Evolutionary conservation across 441 rosid genomes (phyloP).

Genomic region (Erodium texanum): DNA sequence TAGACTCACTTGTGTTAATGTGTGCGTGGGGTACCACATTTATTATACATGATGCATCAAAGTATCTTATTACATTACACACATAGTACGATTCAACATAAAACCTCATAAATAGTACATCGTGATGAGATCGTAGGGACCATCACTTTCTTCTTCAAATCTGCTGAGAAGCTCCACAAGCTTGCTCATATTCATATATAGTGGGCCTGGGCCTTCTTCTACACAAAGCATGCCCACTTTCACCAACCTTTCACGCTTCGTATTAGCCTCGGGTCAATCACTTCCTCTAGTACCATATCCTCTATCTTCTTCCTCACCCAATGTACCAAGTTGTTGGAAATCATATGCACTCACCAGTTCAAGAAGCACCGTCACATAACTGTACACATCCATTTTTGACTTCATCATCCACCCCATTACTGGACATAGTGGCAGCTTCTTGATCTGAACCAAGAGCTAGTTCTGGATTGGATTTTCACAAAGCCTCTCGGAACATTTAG

Average conservation of each 20-base stretch:
- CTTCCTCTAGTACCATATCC: slow-evolving; percentile 1
- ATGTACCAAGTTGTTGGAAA: slow-evolving; percentile 9
- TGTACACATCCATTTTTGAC: slow-evolving; percentile 23
- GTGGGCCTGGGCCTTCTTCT: slow-evolving; percentile 15
- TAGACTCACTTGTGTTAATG: too few species aligned
- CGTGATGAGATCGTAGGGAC: too few species aligned
- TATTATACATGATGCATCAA: too few species aligned
- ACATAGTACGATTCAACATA: too few species aligned
- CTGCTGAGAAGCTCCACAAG: slow-evolving; percentile 17
- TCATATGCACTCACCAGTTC: slow-evolving; percentile 18
- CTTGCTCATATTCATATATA: slow-evolving; percentile 26
- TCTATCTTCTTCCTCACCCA: slow-evolving; percentile 14
- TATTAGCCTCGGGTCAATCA: slow-evolving; percentile 21
- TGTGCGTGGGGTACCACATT: too few species aligned
- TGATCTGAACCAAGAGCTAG: too few species aligned
- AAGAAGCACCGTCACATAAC: slow-evolving; percentile 23
- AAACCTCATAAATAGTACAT: too few species aligned
- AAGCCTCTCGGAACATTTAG: too few species aligned
- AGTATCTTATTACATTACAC: too few species aligned
- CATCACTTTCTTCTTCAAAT: slow-evolving; percentile 6
- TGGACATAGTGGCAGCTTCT: too few species aligned
- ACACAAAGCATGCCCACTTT: slow-evolving; percentile 21
- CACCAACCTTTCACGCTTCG: slow-evolving; percentile 18
- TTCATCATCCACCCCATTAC: slow-evolving; percentile 21
- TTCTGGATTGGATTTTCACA: too few species aligned